Evolutionary conservation across 2,329 filamentous ascomycete genomes (phyloP), one percentile per base, ranked within the genome.

Genomic region (Lasiodiplodia theobromae): DNA sequence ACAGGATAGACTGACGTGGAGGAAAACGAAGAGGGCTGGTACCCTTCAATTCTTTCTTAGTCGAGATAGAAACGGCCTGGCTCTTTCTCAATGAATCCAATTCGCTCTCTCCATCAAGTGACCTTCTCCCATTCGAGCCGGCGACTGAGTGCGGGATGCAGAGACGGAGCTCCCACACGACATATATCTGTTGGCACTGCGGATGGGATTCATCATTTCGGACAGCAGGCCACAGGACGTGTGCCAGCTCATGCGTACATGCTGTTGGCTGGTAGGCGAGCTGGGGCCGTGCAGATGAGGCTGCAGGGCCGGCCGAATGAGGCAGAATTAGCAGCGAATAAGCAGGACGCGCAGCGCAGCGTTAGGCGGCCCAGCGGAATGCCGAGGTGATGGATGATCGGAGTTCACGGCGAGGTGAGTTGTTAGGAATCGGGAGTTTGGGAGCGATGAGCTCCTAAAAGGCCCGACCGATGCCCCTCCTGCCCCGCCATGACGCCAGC

Each of bases 401-500:
- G 51, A 28, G n/a, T 21, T 25, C 47, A 37, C 25, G 28, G 40
- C 40, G 52, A 58, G 44, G 44, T 58, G 65, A 60, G 65, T 14
- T 67, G 65, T 52, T 57, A 51, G n/a, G 54, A 5, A n/a, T 38
- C 31, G 49, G 51, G 38, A n/a, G 28, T 28, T 28, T 28, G 28
- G 28, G 28, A 28, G 5, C 38, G 38, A 12, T 34, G 31, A 47
- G 65, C 65, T 51, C 53, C 53, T 51, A 37, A 47, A 51, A 57
- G 52, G 52, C 31, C 64, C 64, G 64, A 56, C 40, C 31, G n/a
- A n/a, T 67, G 64, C 64, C 64, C 64, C 64, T 57, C 64, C 64
- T 60, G 65, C 65, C 65, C 65, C 65, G 65, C 65, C 65, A 67
- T 67, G 65, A 67, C 65, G 65, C 65, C 21, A 57, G 28, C 12